Conservation (phyloP, 495 filamentous ascomycete species). For the Trichoderma virens region DNA sequence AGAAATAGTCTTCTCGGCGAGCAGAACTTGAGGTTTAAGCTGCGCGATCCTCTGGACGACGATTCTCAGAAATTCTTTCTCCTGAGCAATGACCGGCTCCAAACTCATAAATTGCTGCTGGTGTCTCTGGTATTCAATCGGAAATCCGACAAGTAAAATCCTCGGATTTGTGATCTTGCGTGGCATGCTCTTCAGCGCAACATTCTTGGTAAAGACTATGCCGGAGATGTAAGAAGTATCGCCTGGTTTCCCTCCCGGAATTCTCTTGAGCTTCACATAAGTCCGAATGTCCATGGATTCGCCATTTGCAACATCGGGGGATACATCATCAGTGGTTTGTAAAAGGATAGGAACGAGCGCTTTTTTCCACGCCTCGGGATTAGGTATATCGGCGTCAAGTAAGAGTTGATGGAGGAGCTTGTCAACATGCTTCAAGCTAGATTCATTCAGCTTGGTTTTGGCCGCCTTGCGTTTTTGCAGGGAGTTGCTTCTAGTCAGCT, state of each 20-base stretch:
- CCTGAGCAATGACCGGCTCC: slow-evolving; percentile 93
- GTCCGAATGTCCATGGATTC: slow-evolving; percentile 98
- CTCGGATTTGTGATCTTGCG: slow-evolving; percentile 75
- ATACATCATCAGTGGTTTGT: slow-evolving; percentile 88
- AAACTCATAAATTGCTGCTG: slow-evolving; percentile 96
- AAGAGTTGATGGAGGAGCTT: slow-evolving; percentile 78
- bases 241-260: slow-evolving; percentile 77
- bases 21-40: slow-evolving; percentile 71
- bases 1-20: slow-evolving; percentile 85
- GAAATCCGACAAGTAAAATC: slow-evolving; percentile 89
- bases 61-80: slow-evolving; percentile 89
- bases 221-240: slow-evolving; percentile 95
- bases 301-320: slow-evolving; percentile 78
- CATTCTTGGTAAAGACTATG: slow-evolving; percentile 92
- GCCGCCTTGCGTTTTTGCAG: slow-evolving; percentile 70
- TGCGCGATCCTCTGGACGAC: slow-evolving; percentile 87
- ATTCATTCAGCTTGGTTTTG: slow-evolving; percentile 72
- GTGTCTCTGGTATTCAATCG: slow-evolving; percentile 92
- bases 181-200: slow-evolving; percentile 93
- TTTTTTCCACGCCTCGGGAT: slow-evolving; percentile 74
- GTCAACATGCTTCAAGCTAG: slow-evolving; percentile 80
- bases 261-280: slow-evolving; percentile 96
- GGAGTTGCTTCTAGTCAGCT: slow-evolving; percentile 73
- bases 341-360: slow-evolving; percentile 86
- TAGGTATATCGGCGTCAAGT: slow-evolving; percentile 63